A percentile compares a stretch with the other conserved stretches of the same genome.
Evolutionary conservation across 2,329 filamentous ascomycete genomes (phyloP).

Genomic region (Fusarium azukiicola): DNA sequence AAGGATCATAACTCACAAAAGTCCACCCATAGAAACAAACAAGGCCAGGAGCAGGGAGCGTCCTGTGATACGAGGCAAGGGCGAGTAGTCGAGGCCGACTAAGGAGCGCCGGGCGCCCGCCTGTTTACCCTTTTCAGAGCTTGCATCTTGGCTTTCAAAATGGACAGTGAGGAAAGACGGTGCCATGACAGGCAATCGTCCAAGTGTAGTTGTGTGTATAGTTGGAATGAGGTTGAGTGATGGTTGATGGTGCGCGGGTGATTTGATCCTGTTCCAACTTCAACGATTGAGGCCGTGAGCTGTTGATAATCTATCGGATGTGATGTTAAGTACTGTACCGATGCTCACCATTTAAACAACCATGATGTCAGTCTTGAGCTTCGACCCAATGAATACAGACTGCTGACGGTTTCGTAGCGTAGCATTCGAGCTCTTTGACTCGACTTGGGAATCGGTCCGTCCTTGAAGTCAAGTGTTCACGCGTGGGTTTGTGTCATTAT

Average conservation of each 20-base stretch:
- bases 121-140: slow-evolving; percentile 59
- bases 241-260: neutral
- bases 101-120: slow-evolving; percentile 58
- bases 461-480: slow-evolving; percentile 41
- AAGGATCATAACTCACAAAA: slow-evolving; percentile 60
- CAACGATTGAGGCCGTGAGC: neutral
- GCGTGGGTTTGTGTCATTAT: slow-evolving; percentile 24
- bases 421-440: slow-evolving; percentile 29
- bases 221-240: neutral
- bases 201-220: slow-evolving; percentile 13
- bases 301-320: neutral
- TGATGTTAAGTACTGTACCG: slow-evolving; percentile 27
- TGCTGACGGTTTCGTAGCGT: slow-evolving; percentile 15
- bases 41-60: slow-evolving; percentile 63
- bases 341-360: neutral
- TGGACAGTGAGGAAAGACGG: slow-evolving; percentile 54
- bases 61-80: slow-evolving; percentile 64
- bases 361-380: slow-evolving; percentile 43
- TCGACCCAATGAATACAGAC: slow-evolving; percentile 22
- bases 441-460: slow-evolving; percentile 53
- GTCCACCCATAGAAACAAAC: slow-evolving; percentile 69
- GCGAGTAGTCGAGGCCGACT: slow-evolving; percentile 68
- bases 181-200: slow-evolving; percentile 44
- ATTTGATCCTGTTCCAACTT: neutral
- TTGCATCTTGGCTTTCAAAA: slow-evolving; percentile 69